Evolutionary conservation across 306 rosid species (phyloP).

Genomic region (Cicer yamashitae): DNA sequence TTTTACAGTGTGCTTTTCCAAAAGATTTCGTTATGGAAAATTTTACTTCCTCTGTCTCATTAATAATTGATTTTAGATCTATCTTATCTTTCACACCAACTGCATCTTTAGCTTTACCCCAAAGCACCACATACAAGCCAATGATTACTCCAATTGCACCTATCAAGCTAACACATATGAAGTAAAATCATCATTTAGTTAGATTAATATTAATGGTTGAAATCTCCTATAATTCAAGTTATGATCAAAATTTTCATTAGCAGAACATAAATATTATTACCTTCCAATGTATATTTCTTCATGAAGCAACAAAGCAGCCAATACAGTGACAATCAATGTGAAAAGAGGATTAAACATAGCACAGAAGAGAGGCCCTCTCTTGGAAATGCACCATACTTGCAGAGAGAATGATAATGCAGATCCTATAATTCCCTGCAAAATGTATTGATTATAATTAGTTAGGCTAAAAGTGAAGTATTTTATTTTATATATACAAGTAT

Average conservation of each 20-base stretch:
- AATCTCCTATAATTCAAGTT: background rate
- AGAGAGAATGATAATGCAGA: conserved; percentile 53
- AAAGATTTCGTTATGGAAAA: background rate
- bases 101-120: conserved; percentile 60
- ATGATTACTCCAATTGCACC: conserved; percentile 56
- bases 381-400: conserved; percentile 69
- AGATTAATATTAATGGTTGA: background rate
- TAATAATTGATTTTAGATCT: background rate
- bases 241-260: background rate
- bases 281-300: conserved; percentile 54
- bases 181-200: background rate
- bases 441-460: background rate
- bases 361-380: conserved; percentile 58
- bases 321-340: conserved; percentile 52
- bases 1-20: conserved; percentile 8
- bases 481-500: background rate
- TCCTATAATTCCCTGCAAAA: conserved; percentile 57
- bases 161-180: conserved; percentile 45
- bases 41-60: background rate
- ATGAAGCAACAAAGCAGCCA: conserved; percentile 57
- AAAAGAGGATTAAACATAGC: conserved; percentile 61
- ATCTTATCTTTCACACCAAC: background rate
- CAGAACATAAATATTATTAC: background rate
- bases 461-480: background rate
- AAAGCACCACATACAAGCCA: conserved; percentile 60